Conservation (phyloP, 225 moss, liverwort and hornwort species). For the Antitrichia curtipendula region DNA sequence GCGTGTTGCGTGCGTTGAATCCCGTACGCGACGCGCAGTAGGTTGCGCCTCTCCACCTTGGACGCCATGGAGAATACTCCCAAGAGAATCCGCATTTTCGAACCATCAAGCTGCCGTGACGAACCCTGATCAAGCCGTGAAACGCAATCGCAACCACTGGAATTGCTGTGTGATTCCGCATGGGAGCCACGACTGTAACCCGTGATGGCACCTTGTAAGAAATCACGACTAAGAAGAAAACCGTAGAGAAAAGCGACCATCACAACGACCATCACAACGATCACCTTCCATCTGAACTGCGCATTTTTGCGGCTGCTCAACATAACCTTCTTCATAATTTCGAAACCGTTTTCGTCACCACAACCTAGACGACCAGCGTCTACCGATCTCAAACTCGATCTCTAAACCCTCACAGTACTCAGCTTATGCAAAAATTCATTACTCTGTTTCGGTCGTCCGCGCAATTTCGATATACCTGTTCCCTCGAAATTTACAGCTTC, state of each 20-base stretch:
- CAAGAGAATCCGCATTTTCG: conserved; percentile 34
- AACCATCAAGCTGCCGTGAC: neutral
- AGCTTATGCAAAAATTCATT: neutral
- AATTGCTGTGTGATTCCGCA: neutral
- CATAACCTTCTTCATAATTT: neutral
- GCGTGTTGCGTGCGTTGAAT: conserved; percentile 18
- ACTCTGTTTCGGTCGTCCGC: neutral
- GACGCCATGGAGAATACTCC: conserved; percentile 51
- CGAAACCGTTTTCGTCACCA: neutral
- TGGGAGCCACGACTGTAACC: neutral
- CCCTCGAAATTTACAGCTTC: neutral
- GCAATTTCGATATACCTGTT: neutral
- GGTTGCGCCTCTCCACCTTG: conserved; percentile 47
- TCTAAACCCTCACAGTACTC: neutral
- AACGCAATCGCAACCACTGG: neutral
- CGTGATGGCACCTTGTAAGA: neutral
- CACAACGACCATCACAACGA: neutral
- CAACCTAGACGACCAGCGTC: neutral
- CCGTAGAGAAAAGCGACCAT: neutral
- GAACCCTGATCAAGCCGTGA: neutral
- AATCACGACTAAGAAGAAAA: neutral
- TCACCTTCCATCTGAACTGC: neutral
- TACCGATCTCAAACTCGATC: neutral
- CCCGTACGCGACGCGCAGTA: conserved; percentile 55
- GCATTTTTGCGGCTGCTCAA: neutral